Evolutionary conservation across 1,139 yeast genomes (phyloP).

Genomic region (Debaryomyces coudertii): DNA sequence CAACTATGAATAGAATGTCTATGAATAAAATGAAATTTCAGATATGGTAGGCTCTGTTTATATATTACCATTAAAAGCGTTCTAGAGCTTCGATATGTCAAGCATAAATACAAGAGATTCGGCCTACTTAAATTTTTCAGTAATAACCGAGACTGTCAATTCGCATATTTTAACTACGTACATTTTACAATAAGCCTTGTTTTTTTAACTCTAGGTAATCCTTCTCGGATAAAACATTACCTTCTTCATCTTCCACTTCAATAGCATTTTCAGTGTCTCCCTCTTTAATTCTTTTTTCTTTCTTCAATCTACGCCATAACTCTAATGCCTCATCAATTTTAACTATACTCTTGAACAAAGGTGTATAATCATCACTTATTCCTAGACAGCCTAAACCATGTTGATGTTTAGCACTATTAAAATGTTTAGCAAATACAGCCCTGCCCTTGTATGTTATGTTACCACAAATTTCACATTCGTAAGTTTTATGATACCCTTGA

Average conservation of each 20-base stretch:
- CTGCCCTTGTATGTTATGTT: conserved; percentile 76
- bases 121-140: conserved; percentile 5
- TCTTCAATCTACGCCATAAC: conserved; percentile 54
- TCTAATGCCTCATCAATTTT: conserved; percentile 68
- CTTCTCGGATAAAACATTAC: conserved; percentile 85
- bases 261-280: conserved; percentile 58
- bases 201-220: conserved; percentile 82
- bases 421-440: conserved; percentile 71
- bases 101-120: background rate
- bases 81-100: background rate
- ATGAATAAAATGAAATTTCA: background rate
- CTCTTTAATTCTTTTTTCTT: conserved; percentile 40
- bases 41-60: background rate
- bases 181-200: conserved; percentile 64
- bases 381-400: conserved; percentile 81
- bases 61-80: conserved; percentile 8
- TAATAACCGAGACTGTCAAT: conserved; percentile 6
- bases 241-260: conserved; percentile 90
- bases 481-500: conserved; percentile 78
- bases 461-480: conserved; percentile 87
- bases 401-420: conserved; percentile 65
- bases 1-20: background rate
- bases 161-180: conserved; percentile 6
- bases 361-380: conserved; percentile 43
- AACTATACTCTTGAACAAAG: conserved; percentile 65